A percentile compares a stretch with the other conserved stretches of the same genome.
Evolutionary conservation across 2,329 filamentous ascomycete genomes (phyloP).

Genomic region (Colletotrichum nymphaeae): DNA sequence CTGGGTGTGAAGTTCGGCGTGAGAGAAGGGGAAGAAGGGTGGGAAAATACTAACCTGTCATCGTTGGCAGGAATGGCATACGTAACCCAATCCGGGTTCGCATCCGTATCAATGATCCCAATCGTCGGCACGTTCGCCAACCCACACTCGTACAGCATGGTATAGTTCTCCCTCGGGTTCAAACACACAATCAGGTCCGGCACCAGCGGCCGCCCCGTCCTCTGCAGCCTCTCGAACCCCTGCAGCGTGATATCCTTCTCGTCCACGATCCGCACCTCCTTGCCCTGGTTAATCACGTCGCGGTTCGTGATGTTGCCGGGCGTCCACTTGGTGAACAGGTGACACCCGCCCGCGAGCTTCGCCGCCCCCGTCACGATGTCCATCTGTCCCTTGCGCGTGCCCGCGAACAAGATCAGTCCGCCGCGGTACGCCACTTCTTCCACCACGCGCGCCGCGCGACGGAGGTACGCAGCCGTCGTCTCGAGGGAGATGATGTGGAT

Average conservation of each 20-base stretch:
- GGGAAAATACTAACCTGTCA: conserved; percentile 73
- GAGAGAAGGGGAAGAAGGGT: not conserved
- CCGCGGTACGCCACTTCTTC: conserved; percentile 85
- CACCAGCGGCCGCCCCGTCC: conserved; percentile 73
- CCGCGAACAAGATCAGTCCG: conserved; percentile 90
- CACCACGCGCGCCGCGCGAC: conserved; percentile 93
- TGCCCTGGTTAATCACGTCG: conserved; percentile 83
- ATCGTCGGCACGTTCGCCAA: conserved; percentile 91
- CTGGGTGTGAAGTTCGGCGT: not conserved
- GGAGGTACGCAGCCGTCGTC: conserved; percentile 85
- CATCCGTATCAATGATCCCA: conserved; percentile 93
- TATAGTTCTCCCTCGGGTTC: conserved; percentile 93
- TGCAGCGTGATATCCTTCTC: conserved; percentile 70
- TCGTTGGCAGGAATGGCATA: conserved; percentile 98
- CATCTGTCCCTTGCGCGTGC: conserved; percentile 85
- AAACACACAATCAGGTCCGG: conserved; percentile 93
- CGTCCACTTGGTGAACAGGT: conserved; percentile 93
- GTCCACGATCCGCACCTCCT: conserved; percentile 80
- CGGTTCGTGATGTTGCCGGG: conserved; percentile 94
- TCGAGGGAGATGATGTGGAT: conserved; percentile 96
- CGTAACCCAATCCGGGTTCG: conserved; percentile 92
- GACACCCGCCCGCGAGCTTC: conserved; percentile 80
- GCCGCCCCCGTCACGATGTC: conserved; percentile 85
- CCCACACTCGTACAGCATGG: conserved; percentile 90
- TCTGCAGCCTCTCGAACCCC: conserved; percentile 75